Conservation (phyloP, 352 stramenopile species). For the Phytophthora ohioensis region DNA sequence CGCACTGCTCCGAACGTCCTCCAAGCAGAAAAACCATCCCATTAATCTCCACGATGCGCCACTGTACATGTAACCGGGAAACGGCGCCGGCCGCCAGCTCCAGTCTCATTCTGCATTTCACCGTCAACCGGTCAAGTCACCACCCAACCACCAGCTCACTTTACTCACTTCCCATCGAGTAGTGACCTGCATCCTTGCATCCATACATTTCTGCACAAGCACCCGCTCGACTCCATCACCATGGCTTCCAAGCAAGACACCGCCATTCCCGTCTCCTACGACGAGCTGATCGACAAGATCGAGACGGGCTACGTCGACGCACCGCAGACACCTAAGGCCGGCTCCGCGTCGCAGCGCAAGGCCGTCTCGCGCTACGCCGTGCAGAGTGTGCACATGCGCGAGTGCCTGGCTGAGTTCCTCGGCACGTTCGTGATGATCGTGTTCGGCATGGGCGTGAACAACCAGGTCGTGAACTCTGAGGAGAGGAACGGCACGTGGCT, state of each 20-base stretch:
- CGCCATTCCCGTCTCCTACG: background rate
- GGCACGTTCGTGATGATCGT: constrained; percentile 35
- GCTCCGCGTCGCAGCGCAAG: background rate
- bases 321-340: background rate
- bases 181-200: background rate
- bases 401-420: constrained; percentile 59
- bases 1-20: background rate
- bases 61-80: no score
- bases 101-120: constrained; percentile 1
- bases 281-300: background rate
- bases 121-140: constrained; percentile 1
- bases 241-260: constrained; percentile 2
- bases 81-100: background rate
- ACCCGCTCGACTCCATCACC: background rate
- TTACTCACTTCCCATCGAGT: background rate
- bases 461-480: background rate
- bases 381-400: constrained; percentile 20
- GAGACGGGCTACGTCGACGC: background rate
- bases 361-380: background rate
- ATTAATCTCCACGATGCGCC: background rate
- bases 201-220: background rate
- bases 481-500: no score
- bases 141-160: background rate
- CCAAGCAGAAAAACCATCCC: background rate
- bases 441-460: constrained; percentile 43